A percentile compares a stretch with the other conserved stretches of the same genome.
Evolutionary conservation across 2,329 filamentous ascomycete species (phyloP).

Genomic region (Colletotrichum aenigma): DNA sequence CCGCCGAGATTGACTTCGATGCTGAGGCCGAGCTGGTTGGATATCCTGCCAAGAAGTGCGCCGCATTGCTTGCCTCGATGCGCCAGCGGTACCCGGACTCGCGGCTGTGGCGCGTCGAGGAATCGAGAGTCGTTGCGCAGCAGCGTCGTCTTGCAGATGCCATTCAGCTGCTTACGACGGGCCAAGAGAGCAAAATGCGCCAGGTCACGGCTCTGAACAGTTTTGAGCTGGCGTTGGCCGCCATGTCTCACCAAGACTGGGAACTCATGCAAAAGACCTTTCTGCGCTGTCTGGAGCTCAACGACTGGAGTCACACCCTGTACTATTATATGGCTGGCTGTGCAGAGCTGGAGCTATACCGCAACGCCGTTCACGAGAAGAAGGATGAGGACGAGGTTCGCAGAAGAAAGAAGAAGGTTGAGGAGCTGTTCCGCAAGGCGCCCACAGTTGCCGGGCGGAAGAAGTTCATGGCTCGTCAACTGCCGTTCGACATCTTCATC

Average conservation of each 20-base stretch:
- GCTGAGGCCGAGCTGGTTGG: slow-evolving; percentile 65
- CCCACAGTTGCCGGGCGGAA: slow-evolving; percentile 82
- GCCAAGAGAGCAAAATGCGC: slow-evolving; percentile 74
- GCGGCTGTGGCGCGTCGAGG: slow-evolving; percentile 85
- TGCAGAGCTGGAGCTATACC: slow-evolving; percentile 82
- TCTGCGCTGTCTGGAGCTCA: slow-evolving; percentile 75
- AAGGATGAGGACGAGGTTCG: slow-evolving; percentile 49
- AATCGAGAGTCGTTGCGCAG: slow-evolving; percentile 76
- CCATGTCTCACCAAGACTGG: slow-evolving; percentile 82
- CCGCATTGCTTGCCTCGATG: slow-evolving; percentile 74
- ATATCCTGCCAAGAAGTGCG: slow-evolving; percentile 74
- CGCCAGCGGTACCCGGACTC: slow-evolving; percentile 79
- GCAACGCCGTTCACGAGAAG: slow-evolving; percentile 54
- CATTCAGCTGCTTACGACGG: slow-evolving; percentile 65
- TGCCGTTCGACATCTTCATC: slow-evolving; percentile 90
- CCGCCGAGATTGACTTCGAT: slow-evolving; percentile 59
- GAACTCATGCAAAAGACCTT: slow-evolving; percentile 76
- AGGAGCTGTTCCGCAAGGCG: slow-evolving; percentile 73
- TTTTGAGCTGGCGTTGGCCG: slow-evolving; percentile 82
- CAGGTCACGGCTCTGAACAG: slow-evolving; percentile 85
- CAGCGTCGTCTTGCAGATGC: slow-evolving; percentile 71
- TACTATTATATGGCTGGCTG: slow-evolving; percentile 89
- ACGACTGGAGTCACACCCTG: slow-evolving; percentile 88
- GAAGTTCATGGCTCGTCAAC: slow-evolving; percentile 84
- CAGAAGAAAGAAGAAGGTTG: slow-evolving; percentile 66